Evolutionary conservation across 306 rosid species (phyloP), one percentile per base, ranked within the genome.

Genomic region (Cucumis melo): DNA sequence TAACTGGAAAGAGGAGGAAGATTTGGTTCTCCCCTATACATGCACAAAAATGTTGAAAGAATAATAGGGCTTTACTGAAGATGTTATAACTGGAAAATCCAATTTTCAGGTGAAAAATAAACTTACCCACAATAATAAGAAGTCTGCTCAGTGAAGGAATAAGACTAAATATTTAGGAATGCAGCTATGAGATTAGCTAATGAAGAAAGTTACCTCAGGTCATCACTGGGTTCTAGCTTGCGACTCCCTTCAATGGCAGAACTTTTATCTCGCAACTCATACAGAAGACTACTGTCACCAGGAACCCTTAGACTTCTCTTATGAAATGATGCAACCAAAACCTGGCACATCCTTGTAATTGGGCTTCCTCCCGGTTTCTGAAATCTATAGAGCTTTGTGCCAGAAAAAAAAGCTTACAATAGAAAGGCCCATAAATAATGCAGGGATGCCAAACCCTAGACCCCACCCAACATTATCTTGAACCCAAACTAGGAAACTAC

Each of bases 401-500:
- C 99, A 3, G 87, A 39, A 80, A 94, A 84, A 88, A 94, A 94
- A 77, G 2, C 97, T 92, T 73, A 80, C 78, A 34, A 94, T 94
- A 61, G 99, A 95, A 64, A 90, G 27, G 9, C 82, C 93, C 99
- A 94, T 92, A 76, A 88, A 90, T 77, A 92, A n/a, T 46, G 99
- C 90, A 65, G 99, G 99, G 86, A 94, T 92, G 81, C 98, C 97
- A 84, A 94, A 94, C 85, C 98, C 99, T 68, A 94, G 77, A 39
- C 98, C 99, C 99, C 98, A 94, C 61, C 99, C 95, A 4, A 89
- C 88, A 86, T 94, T 94, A 74, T 94, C 99, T 89, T 94, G 97
- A 82, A 94, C 42, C 91, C 91, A 94, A 64, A 94, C 99, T 80
- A 91, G 71, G 0, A 92, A 77, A 77, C 86, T 87, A 86, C 99